These are phyloP conservation scores for Ambrosia artemisiifolia DNA, from an alignment of 129 eudicot genomes.

Conservation along the genomic window DNA sequence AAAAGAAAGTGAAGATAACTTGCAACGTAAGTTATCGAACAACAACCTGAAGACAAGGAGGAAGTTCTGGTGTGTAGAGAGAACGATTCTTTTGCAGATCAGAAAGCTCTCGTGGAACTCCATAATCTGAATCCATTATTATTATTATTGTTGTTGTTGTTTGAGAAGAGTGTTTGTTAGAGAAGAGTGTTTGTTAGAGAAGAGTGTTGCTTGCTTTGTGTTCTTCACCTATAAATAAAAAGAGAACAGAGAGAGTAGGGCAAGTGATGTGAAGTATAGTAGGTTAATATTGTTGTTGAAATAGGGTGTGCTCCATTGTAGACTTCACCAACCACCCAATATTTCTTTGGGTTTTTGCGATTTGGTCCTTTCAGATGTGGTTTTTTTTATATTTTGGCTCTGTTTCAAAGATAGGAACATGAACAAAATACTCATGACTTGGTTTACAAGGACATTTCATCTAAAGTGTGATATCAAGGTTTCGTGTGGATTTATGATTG, in stretches of 20 bases:
- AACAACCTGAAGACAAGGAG: conserved; percentile 93
- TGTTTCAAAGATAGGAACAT: background rate
- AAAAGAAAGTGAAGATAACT: background rate
- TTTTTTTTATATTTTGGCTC: background rate
- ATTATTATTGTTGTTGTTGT: background rate
- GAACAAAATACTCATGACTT: no score
- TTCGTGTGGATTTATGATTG: no score
- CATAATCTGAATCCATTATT: conserved; percentile 78
- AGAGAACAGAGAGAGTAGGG: conserved; percentile 7
- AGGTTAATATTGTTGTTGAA: background rate
- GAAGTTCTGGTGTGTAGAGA: conserved; percentile 68
- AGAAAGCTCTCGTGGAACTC: conserved; percentile 77
- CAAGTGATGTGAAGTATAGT: background rate
- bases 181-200: background rate
- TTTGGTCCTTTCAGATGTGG: background rate
- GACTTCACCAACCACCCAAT: conserved; percentile 28
- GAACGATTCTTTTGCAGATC: conserved; percentile 85
- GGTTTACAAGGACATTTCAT: no score
- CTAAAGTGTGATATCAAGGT: no score
- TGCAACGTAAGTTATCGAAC: background rate
- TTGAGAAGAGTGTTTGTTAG: no score
- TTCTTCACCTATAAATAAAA: conserved; percentile 16
- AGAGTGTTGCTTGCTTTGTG: conserved; percentile 6
- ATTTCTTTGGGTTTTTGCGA: background rate
- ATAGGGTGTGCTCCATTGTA: background rate